phyloP scores from a whole-genome alignment of 306 rosid genomes.

The Quillaja saponaria region DNA sequence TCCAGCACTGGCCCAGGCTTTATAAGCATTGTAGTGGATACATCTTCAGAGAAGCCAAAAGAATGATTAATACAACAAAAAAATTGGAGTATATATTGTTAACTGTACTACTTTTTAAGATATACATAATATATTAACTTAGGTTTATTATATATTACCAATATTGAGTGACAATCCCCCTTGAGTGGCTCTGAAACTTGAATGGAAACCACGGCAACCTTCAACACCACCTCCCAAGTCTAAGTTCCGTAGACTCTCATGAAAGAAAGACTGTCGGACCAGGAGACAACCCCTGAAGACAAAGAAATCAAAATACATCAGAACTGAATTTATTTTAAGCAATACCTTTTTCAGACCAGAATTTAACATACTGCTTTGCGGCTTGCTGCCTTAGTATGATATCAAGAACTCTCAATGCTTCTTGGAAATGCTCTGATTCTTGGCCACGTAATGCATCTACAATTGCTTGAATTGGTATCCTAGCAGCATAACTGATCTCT shows the following conservation, averaged over 20 bases:
- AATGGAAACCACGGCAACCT: conserved; percentile 53
- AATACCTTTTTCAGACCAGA: not conserved
- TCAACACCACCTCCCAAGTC: conserved; percentile 48
- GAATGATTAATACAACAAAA: too few species aligned
- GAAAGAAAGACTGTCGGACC: conserved; percentile 56
- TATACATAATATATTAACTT: not conserved
- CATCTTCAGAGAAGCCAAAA: conserved; percentile 36
- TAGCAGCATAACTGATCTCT: conserved; percentile 30
- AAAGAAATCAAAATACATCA: not conserved
- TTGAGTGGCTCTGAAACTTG: conserved; percentile 53
- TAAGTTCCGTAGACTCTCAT: conserved; percentile 30
- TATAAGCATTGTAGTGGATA: conserved; percentile 48
- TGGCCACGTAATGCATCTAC: conserved; percentile 35
- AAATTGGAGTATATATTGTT: too few species aligned
- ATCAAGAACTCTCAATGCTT: conserved; percentile 43
- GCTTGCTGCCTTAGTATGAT: conserved; percentile 49
- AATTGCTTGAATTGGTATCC: conserved; percentile 45
- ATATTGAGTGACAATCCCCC: conserved; percentile 48
- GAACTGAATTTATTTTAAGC: not conserved
- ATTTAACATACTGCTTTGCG: conserved; percentile 41
- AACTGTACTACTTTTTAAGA: not conserved
- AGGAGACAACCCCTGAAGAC: conserved; percentile 47
- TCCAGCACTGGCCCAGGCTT: conserved; percentile 51
- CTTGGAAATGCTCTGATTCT: conserved; percentile 35
- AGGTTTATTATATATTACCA: conserved; percentile 27